Percentiles rank a stretch among this genome's conserved stretches.
Conservation (phyloP, 73 alveolate genomes). For the Tetrahymena elliotti region DNA sequence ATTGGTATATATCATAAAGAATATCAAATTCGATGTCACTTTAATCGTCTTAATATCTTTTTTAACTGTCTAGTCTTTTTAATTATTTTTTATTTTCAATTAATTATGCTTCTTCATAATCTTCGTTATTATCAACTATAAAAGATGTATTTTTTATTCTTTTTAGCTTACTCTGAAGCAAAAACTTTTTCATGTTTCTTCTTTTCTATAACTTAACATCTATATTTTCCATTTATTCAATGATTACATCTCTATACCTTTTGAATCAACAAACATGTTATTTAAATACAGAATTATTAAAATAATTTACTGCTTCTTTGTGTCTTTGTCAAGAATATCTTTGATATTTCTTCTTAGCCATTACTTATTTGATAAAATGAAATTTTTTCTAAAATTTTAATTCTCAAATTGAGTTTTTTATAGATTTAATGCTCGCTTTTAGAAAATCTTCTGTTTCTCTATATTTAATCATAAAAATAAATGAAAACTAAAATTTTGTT, state of each 20-base stretch:
- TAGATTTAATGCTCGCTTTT: not conserved
- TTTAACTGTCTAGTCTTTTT: not conserved
- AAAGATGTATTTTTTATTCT: not conserved
- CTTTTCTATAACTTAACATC: not conserved
- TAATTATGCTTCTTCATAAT: not conserved
- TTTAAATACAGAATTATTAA: too few species aligned
- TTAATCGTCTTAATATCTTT: not conserved
- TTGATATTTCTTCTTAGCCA: slow-evolving; percentile 23
- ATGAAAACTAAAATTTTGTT: too few species aligned
- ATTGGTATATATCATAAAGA: not conserved
- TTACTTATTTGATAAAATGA: slow-evolving; percentile 22
- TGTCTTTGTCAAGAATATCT: not conserved
- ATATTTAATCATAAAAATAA: too few species aligned
- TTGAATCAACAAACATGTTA: too few species aligned
- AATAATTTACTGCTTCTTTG: not conserved
- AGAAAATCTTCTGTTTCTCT: not conserved
- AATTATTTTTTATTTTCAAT: too few species aligned
- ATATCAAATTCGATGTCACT: not conserved
- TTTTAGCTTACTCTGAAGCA: not conserved
- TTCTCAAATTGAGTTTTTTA: slow-evolving; percentile 3
- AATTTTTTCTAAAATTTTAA: slow-evolving; percentile 14
- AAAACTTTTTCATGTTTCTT: not conserved
- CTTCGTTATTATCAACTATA: not conserved
- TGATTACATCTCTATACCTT: not conserved
- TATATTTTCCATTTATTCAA: not conserved